Evolutionary conservation across 1,284 basidiomycete genomes (phyloP).

Genomic region (Tremellales sp.): DNA sequence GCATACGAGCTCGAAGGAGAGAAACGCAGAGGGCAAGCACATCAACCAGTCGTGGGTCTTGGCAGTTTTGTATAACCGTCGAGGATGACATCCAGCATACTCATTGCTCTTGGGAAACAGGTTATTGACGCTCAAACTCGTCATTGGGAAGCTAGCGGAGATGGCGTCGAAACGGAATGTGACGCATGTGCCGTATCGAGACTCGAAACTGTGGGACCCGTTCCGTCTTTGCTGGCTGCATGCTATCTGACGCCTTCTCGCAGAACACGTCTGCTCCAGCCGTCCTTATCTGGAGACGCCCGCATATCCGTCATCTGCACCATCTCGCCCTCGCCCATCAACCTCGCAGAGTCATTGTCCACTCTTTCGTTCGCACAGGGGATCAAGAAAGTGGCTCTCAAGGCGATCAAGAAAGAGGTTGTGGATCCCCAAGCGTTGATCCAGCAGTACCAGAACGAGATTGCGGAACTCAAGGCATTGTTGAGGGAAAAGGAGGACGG

Average conservation of each 20-base stretch:
- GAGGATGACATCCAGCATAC: background rate
- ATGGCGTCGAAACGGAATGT: slow-evolving; percentile 72
- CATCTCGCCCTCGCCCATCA: slow-evolving; percentile 68
- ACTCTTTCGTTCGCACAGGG: slow-evolving; percentile 76
- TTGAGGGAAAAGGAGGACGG: slow-evolving; percentile 41
- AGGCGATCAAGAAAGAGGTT: slow-evolving; percentile 88
- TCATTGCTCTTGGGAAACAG: slow-evolving; percentile 48
- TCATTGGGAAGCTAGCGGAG: slow-evolving; percentile 83
- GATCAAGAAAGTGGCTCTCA: slow-evolving; percentile 57
- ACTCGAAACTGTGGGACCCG: slow-evolving; percentile 65
- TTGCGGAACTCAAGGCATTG: slow-evolving; percentile 63
- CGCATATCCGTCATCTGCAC: slow-evolving; percentile 95
- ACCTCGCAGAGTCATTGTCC: slow-evolving; percentile 74
- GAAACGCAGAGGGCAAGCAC: slow-evolving; percentile 86
- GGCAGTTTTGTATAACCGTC: background rate
- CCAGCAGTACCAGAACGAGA: slow-evolving; percentile 79
- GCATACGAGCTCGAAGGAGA: slow-evolving; percentile 86
- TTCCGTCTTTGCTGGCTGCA: background rate
- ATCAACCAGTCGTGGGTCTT: slow-evolving; percentile 61
- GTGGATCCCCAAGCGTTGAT: slow-evolving; percentile 89
- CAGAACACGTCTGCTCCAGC: slow-evolving; percentile 84
- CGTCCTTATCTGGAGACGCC: slow-evolving; percentile 89
- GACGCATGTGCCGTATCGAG: slow-evolving; percentile 92
- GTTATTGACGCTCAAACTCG: slow-evolving; percentile 80
- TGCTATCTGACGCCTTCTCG: background rate